Conservation (phyloP, 2,329 filamentous ascomycete genomes). For the Grosmannia clavigera region DNA sequence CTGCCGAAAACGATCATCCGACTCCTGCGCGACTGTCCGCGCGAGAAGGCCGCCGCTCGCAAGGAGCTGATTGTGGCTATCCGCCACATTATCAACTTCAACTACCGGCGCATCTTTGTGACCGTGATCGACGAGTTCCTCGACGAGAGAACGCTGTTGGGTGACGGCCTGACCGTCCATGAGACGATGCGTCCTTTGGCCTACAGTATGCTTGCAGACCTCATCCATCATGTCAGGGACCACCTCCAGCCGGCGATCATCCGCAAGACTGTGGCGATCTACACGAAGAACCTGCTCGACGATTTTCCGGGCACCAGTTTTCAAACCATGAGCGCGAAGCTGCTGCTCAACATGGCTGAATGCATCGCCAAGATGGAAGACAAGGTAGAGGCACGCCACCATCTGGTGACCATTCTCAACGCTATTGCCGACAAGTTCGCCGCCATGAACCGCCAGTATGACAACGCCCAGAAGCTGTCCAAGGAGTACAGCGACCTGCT, state of each 20-base stretch:
- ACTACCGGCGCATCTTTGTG: conserved; percentile 89
- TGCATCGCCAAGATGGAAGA: conserved; percentile 90
- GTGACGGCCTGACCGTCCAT: conserved; percentile 90
- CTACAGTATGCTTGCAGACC: conserved; percentile 95
- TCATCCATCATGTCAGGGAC: conserved; percentile 94
- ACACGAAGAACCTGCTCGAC: conserved; percentile 91
- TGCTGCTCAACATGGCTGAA: conserved; percentile 95
- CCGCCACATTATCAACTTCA: conserved; percentile 97
- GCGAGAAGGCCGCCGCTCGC: conserved; percentile 83
- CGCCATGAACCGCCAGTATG: conserved; percentile 92
- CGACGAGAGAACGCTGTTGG: conserved; percentile 87
- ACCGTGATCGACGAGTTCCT: conserved; percentile 89
- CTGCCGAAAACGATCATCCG: conserved; percentile 85
- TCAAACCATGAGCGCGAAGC: conserved; percentile 97
- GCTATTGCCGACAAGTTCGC: conserved; percentile 98
- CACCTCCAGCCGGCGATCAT: conserved; percentile 84
- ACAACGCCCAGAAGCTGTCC: conserved; percentile 88
- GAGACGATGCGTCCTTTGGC: conserved; percentile 92
- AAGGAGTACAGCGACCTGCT: conserved; percentile 79
- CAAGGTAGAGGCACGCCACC: conserved; percentile 88
- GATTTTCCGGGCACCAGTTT: conserved; percentile 96
- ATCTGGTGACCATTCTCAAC: conserved; percentile 92
- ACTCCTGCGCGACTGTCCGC: conserved; percentile 81
- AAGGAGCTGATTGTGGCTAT: conserved; percentile 96
- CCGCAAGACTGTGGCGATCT: conserved; percentile 88